Conservation (phyloP, 2,329 filamentous ascomycete species). For the Pseudogymnoascus sp. region DNA sequence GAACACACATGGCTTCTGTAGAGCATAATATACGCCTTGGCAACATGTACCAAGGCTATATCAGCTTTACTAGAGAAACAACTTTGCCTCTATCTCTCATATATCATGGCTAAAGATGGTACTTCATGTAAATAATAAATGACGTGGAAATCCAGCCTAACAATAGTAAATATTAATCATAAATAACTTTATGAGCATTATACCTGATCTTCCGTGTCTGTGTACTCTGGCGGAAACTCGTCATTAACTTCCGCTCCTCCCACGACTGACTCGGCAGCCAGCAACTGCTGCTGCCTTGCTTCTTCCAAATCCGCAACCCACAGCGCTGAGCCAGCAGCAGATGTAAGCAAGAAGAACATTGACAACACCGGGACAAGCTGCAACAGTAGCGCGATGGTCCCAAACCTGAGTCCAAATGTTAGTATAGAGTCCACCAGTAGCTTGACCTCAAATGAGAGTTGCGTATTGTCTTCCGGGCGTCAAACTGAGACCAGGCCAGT, state of each 20-base stretch:
- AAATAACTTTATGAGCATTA: background rate
- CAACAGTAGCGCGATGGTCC: constrained; percentile 72
- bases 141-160: background rate
- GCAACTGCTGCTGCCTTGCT: constrained; percentile 16
- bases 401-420: constrained; percentile 52
- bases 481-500: too few relatives aligned
- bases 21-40: background rate
- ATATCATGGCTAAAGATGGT: background rate
- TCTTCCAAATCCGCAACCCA: constrained; percentile 78
- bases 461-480: too few relatives aligned
- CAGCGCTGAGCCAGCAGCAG: constrained; percentile 73
- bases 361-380: constrained; percentile 84
- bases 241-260: background rate
- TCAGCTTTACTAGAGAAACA: background rate
- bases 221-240: constrained; percentile 3
- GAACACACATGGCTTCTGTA: background rate
- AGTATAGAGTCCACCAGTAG: too few relatives aligned
- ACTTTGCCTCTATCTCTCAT: background rate
- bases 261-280: background rate
- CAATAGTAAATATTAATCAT: background rate
- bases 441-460: too few relatives aligned
- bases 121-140: background rate
- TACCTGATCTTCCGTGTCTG: constrained; percentile 3
- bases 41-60: background rate
- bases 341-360: constrained; percentile 92